Evolutionary conservation across 2,329 filamentous ascomycete species (phyloP).

Genomic region (Pseudocercospora vitis): DNA sequence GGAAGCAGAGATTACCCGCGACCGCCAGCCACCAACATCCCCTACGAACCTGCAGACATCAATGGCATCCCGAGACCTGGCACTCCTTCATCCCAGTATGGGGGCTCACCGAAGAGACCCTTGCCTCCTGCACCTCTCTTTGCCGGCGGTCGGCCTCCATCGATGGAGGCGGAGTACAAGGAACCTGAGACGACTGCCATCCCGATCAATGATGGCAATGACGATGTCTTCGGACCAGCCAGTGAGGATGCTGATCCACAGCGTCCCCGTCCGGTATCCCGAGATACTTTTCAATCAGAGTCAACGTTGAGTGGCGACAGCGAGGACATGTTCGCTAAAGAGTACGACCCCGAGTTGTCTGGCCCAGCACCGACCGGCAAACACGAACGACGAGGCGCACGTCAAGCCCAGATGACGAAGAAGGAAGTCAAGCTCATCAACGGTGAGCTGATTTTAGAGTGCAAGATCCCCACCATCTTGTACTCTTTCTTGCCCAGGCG

Average conservation of each 20-base stretch:
- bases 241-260: conserved; percentile 54
- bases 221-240: conserved; percentile 66
- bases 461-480: conserved; percentile 97
- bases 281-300: conserved; percentile 62
- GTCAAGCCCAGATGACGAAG: conserved; percentile 82
- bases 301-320: conserved; percentile 59
- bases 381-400: conserved; percentile 82
- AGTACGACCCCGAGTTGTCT: conserved; percentile 62
- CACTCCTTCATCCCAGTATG: conserved; percentile 85
- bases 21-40: conserved; percentile 67
- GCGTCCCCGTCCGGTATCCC: conserved; percentile 60
- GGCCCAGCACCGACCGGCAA: conserved; percentile 83
- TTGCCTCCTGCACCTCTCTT: conserved; percentile 88
- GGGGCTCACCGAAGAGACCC: conserved; percentile 81
- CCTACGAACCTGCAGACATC: conserved; percentile 83
- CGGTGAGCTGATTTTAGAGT: conserved; percentile 94
- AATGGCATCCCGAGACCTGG: conserved; percentile 89
- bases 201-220: conserved; percentile 57
- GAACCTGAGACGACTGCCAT: conserved; percentile 67
- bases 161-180: conserved; percentile 41
- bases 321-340: conserved; percentile 59
- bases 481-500: conserved; percentile 94
- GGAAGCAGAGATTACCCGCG: conserved; percentile 64
- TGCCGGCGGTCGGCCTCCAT: conserved; percentile 53
- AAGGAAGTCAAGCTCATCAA: conserved; percentile 97